These are phyloP conservation scores for Trichoderma breve DNA, from an alignment of 2,329 filamentous ascomycete species.

Conservation along the genomic window DNA sequence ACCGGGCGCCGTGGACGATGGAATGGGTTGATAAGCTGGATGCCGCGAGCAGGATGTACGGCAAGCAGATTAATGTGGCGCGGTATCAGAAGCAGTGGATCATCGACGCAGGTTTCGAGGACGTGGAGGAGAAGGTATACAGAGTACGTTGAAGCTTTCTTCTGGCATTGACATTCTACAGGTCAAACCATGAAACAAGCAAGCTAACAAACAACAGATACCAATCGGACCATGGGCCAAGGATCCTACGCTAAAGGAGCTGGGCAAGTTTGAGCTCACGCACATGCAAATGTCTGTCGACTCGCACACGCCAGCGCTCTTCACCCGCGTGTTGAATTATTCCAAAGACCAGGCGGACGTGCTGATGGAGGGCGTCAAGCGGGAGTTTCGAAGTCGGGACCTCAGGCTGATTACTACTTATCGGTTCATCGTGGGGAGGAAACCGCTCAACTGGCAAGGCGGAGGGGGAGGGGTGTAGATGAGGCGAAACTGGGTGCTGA, in stretches of 20 bases:
- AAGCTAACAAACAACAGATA: conserved; percentile 29
- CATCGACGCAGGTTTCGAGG: conserved; percentile 38
- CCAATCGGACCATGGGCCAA: conserved; percentile 41
- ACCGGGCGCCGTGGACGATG: conserved; percentile 39
- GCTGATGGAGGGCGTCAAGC: conserved; percentile 43
- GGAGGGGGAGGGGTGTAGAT: not conserved
- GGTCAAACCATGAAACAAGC: not conserved
- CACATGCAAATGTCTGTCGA: conserved; percentile 45
- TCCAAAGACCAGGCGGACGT: conserved; percentile 41
- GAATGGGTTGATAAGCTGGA: conserved; percentile 40
- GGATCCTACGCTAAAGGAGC: conserved; percentile 36
- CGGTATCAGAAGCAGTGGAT: conserved; percentile 39
- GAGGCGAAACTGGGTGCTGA: not conserved
- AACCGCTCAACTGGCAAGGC: conserved; percentile 7
- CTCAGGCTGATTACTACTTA: conserved; percentile 36
- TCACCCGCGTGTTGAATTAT: conserved; percentile 39
- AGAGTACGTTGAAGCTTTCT: conserved; percentile 24
- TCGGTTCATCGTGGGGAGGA: conserved; percentile 35
- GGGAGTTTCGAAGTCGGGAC: conserved; percentile 36
- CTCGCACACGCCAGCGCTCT: conserved; percentile 41
- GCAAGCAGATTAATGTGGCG: conserved; percentile 41
- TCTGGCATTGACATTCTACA: not conserved
- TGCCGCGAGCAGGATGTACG: conserved; percentile 35
- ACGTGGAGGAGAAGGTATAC: conserved; percentile 33
- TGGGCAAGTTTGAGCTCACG: conserved; percentile 37